phyloP scores from a whole-genome alignment of 2,329 filamentous ascomycete genomes.

The Colletotrichum chrysophilum region DNA sequence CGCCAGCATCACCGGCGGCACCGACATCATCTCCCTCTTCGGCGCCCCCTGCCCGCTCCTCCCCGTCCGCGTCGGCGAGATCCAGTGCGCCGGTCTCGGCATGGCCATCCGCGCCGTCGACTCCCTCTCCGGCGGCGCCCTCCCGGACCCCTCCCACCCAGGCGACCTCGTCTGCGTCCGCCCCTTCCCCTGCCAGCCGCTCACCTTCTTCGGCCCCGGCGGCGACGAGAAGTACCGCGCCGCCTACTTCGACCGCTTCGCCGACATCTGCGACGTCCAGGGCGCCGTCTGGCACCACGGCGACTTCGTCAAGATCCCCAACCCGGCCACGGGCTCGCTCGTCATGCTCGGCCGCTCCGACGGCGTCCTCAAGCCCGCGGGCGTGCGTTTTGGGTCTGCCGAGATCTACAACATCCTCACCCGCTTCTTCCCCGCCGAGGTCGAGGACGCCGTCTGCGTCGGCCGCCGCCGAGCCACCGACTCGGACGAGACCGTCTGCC shows the following conservation, averaged over 20 bases:
- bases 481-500: conserved; percentile 82
- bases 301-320: conserved; percentile 78
- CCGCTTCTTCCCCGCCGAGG: conserved; percentile 76
- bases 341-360: conserved; percentile 93
- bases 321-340: conserved; percentile 75
- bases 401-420: conserved; percentile 97
- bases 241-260: conserved; percentile 89
- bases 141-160: conserved; percentile 64
- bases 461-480: conserved; percentile 76
- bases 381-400: conserved; percentile 89
- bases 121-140: conserved; percentile 58
- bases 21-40: conserved; percentile 95
- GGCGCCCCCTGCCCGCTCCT: conserved; percentile 81
- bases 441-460: conserved; percentile 89
- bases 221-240: conserved; percentile 79
- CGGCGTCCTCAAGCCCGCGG: conserved; percentile 89
- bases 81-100: conserved; percentile 78
- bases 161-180: conserved; percentile 88
- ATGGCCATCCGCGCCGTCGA: conserved; percentile 75
- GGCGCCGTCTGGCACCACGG: conserved; percentile 86
- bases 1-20: conserved; percentile 92
- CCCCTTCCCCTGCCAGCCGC: conserved; percentile 89
- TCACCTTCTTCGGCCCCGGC: conserved; percentile 81
- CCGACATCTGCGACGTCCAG: conserved; percentile 40
- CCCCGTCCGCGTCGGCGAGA: conserved; percentile 75